phyloP scores from a whole-genome alignment of 2,329 filamentous ascomycete species.

The Blastomyces percursus region DNA sequence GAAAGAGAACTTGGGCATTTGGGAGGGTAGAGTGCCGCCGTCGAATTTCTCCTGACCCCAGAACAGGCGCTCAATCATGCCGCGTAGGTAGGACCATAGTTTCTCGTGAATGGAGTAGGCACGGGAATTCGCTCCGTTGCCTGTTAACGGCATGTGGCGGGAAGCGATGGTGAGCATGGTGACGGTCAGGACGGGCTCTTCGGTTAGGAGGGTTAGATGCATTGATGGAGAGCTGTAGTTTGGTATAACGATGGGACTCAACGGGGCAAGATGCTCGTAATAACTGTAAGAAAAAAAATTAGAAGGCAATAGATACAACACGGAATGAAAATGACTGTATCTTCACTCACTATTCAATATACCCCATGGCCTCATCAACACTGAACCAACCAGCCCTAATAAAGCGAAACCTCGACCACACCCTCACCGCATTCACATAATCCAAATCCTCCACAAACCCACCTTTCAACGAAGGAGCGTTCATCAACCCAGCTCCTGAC shows the following conservation, averaged over 20 bases:
- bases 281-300: conserved; percentile 45
- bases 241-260: conserved; percentile 87
- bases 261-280: conserved; percentile 77
- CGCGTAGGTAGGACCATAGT: conserved; percentile 84
- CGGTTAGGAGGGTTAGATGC: conserved; percentile 67
- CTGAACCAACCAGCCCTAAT: conserved; percentile 97
- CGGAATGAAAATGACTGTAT: conserved; percentile 8
- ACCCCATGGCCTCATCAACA: conserved; percentile 80
- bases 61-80: conserved; percentile 89
- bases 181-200: conserved; percentile 87
- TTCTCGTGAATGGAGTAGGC: conserved; percentile 90
- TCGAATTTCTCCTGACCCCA: conserved; percentile 97
- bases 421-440: conserved; percentile 57
- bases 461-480: background rate
- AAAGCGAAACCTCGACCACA: conserved; percentile 89
- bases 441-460: conserved; percentile 23
- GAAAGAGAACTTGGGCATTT: conserved; percentile 38
- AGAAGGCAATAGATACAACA: conserved; percentile 10
- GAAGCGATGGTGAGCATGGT: conserved; percentile 86
- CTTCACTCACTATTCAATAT: conserved; percentile 72
- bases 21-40: conserved; percentile 69
- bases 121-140: conserved; percentile 69
- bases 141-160: conserved; percentile 68
- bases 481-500: background rate
- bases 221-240: conserved; percentile 75